phyloP scores from a whole-genome alignment of 2,329 filamentous ascomycete genomes.

The Arthrobotrys pseudoclavata region DNA sequence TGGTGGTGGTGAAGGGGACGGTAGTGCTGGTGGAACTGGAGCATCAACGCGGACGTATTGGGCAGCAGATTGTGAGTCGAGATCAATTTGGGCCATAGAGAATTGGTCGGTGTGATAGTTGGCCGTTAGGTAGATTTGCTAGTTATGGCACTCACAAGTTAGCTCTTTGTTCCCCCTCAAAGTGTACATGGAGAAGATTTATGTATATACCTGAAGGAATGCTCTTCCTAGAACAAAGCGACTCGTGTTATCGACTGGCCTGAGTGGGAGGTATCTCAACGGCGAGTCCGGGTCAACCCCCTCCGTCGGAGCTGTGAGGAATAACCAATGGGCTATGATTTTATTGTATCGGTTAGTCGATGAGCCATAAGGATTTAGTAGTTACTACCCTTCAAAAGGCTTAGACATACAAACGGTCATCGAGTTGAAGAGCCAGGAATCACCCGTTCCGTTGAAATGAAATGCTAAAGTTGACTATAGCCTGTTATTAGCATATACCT shows the following conservation, averaged over 20 bases:
- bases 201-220: constrained; percentile 43
- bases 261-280: constrained; percentile 45
- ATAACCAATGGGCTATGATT: constrained; percentile 43
- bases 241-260: constrained; percentile 39
- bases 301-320: constrained; percentile 31
- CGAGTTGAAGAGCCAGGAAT: constrained; percentile 54
- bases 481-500: background rate
- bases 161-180: background rate
- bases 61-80: constrained; percentile 27
- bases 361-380: background rate
- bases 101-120: constrained; percentile 50
- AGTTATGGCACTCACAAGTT: background rate
- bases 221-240: constrained; percentile 50
- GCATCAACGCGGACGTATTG: constrained; percentile 48
- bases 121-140: constrained; percentile 56
- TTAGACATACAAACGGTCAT: constrained; percentile 42
- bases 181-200: background rate
- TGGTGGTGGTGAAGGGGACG: background rate
- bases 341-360: background rate
- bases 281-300: constrained; percentile 22
- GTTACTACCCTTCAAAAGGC: background rate
- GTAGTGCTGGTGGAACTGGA: constrained; percentile 14
- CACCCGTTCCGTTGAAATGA: constrained; percentile 38
- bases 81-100: constrained; percentile 48
- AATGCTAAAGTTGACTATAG: constrained; percentile 48